Evolutionary conservation across 768 basidiomycete genomes (phyloP).

Genomic region (Coprinellus micaceus): DNA sequence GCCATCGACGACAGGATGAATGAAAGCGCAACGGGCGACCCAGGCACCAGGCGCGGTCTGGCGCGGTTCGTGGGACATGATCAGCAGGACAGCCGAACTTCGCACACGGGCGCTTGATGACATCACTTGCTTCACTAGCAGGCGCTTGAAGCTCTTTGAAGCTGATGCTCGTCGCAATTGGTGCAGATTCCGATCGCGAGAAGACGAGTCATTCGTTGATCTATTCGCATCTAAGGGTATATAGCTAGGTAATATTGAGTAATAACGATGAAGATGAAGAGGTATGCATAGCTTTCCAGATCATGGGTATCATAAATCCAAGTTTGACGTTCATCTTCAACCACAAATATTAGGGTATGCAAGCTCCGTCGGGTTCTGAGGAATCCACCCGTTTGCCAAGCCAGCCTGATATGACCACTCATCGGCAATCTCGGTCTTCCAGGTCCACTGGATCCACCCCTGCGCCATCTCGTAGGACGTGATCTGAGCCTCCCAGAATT

Average conservation of each 20-base stretch:
- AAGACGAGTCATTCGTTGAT: no score
- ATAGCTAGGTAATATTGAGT: background rate
- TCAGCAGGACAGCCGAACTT: no score
- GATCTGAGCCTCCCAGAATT: slow-evolving; percentile 84
- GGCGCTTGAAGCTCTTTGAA: no score
- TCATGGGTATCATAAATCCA: background rate
- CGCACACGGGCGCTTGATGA: no score
- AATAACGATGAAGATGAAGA: background rate
- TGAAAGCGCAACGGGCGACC: no score
- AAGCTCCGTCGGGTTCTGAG: slow-evolving; percentile 44
- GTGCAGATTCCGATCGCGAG: no score
- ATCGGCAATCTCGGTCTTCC: slow-evolving; percentile 79
- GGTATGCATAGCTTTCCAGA: background rate
- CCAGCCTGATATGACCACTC: slow-evolving; percentile 92
- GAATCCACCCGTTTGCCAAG: slow-evolving; percentile 81
- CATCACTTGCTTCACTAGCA: no score
- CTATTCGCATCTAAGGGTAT: no score
- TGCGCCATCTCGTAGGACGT: slow-evolving; percentile 62
- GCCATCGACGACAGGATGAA: no score
- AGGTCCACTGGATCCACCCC: slow-evolving; percentile 82
- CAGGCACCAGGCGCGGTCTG: no score
- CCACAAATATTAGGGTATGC: slow-evolving; percentile 65
- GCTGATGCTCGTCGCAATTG: no score
- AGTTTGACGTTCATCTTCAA: slow-evolving; percentile 16
- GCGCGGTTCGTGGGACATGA: no score